Evolutionary conservation across 345 rosid genomes (phyloP).

Genomic region (Pistacia atlantica): DNA sequence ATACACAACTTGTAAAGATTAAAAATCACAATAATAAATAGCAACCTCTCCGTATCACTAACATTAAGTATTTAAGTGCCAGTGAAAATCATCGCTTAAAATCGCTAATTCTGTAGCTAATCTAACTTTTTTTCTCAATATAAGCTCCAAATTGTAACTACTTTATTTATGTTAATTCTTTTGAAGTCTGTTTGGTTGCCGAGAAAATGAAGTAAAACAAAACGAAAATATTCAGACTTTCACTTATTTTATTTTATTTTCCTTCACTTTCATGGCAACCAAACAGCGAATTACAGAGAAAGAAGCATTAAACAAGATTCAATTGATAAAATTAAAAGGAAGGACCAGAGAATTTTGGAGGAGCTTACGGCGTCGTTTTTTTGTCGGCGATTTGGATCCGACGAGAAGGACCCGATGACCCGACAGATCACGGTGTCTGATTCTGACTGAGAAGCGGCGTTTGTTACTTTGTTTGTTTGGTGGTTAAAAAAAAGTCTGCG

Average conservation of each 20-base stretch:
- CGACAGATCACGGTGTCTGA: conserved; percentile 6
- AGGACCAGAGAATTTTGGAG: not conserved
- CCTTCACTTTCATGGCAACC: not conserved
- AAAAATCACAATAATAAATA: not conserved
- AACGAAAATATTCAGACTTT: not conserved
- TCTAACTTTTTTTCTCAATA: not conserved
- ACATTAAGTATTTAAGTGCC: not conserved
- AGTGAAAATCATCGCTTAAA: not conserved
- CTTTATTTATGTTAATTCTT: not conserved
- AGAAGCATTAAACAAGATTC: not conserved
- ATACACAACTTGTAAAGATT: not conserved
- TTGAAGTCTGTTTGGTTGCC: not conserved
- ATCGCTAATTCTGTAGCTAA: too few species aligned
- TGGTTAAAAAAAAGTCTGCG: not conserved
- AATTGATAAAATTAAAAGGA: not conserved
- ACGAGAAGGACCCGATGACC: conserved; percentile 9
- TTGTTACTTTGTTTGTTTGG: not conserved
- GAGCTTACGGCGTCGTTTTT: not conserved
- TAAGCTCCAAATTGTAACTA: not conserved
- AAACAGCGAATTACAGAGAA: not conserved
- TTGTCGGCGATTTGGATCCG: not conserved
- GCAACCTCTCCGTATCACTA: not conserved
- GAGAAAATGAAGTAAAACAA: not conserved
- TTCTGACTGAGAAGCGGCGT: not conserved
- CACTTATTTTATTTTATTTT: not conserved